Percentiles rank a stretch among this genome's conserved stretches.
Evolutionary conservation across 768 basidiomycete species (phyloP).

Genomic region (Cystoderma amianthinum): DNA sequence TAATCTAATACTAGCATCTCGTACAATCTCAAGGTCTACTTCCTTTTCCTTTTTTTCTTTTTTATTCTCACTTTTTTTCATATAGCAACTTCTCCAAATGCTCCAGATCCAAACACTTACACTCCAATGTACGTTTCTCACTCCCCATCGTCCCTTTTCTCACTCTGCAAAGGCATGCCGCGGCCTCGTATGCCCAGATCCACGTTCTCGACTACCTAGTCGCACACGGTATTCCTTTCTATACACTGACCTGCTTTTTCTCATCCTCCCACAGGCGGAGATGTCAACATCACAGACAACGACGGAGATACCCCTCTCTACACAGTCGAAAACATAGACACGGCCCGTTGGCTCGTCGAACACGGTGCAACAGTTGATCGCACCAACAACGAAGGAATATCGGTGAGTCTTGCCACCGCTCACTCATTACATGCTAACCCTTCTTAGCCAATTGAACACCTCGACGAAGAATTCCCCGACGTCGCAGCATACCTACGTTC

Average conservation of each 20-base stretch:
- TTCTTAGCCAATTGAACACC: slow-evolving; percentile 42
- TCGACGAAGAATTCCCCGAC: slow-evolving; percentile 6
- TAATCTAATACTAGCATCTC: too few relatives aligned
- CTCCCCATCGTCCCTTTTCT: slow-evolving; percentile 9
- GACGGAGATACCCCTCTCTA: slow-evolving; percentile 93
- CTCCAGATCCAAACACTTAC: slow-evolving; percentile 66
- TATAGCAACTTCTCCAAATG: slow-evolving; percentile 61
- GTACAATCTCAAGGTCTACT: too few relatives aligned
- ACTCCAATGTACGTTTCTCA: slow-evolving; percentile 60
- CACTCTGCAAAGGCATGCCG: slow-evolving; percentile 68
- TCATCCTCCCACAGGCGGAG: slow-evolving; percentile 48
- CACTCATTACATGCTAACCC: background rate
- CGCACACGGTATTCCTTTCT: slow-evolving; percentile 42
- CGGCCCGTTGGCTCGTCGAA: slow-evolving; percentile 72
- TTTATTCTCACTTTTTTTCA: slow-evolving; percentile 18
- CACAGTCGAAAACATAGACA: slow-evolving; percentile 77
- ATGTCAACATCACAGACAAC: slow-evolving; percentile 78
- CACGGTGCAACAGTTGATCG: slow-evolving; percentile 63
- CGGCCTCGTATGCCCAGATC: slow-evolving; percentile 85
- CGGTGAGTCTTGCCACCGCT: slow-evolving; percentile 40
- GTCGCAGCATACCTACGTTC: slow-evolving; percentile 6
- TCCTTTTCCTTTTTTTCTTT: too few relatives aligned
- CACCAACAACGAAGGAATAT: slow-evolving; percentile 66
- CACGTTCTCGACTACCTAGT: slow-evolving; percentile 74
- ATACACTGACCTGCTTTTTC: slow-evolving; percentile 5